Evolutionary conservation across 2,329 filamentous ascomycete species (phyloP).

Genomic region (Beauveria asiatica): DNA sequence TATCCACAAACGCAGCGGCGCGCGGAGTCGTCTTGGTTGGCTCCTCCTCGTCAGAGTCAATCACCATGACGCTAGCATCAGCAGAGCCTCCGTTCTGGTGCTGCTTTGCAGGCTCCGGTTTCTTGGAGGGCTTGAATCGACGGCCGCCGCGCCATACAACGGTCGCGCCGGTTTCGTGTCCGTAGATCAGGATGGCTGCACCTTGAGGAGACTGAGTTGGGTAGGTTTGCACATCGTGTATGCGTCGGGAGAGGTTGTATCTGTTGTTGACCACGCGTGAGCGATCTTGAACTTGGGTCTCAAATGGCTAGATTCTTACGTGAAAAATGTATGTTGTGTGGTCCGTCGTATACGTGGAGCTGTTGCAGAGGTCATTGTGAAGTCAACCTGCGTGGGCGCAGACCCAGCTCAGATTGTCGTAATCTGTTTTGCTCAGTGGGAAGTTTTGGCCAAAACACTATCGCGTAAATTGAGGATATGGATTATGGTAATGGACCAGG

Average conservation of each 20-base stretch:
- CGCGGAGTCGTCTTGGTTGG: conserved; percentile 23
- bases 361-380: conserved; percentile 25
- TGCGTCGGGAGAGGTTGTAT: conserved; percentile 49
- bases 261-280: conserved; percentile 27
- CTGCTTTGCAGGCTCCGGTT: conserved; percentile 24
- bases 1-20: conserved; percentile 14
- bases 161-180: conserved; percentile 54
- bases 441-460: neutral
- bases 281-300: neutral
- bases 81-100: conserved; percentile 42
- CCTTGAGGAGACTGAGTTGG: conserved; percentile 55
- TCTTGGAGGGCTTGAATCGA: conserved; percentile 42
- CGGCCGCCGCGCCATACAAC: conserved; percentile 55
- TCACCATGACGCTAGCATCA: conserved; percentile 50
- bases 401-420: neutral
- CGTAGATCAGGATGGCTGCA: conserved; percentile 54
- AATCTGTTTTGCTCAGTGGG: neutral
- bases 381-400: conserved; percentile 7
- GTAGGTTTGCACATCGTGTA: conserved; percentile 53
- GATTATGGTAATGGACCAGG: neutral
- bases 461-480: neutral
- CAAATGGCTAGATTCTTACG: conserved; percentile 24
- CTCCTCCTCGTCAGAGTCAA: conserved; percentile 55
- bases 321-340: conserved; percentile 40
- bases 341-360: conserved; percentile 37